Base-by-base conservation (phyloP, 2,329 filamentous ascomycete genomes). In the Claviceps sorghi region DNA sequence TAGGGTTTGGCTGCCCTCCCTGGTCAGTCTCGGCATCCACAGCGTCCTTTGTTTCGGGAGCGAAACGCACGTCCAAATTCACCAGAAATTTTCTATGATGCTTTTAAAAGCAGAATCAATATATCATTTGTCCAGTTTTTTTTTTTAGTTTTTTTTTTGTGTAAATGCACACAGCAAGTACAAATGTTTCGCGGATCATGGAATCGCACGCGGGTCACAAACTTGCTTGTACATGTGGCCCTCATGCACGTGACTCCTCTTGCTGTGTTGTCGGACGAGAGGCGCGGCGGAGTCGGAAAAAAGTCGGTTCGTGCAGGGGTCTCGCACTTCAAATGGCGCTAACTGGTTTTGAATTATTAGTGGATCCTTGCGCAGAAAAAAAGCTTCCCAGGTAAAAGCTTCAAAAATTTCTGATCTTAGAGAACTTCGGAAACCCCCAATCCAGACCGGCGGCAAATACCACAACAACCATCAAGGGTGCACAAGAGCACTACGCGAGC, bases 1-100 rank as follows among this genome's bases (percentile, higher is more conserved):
- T 71, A 71, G 69, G 69, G 69, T 61, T 70, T 61, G 56, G 43
- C 64, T 69, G 65, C 69, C 69, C 69, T 71, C 59, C 53, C 57
- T 48, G 29, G 19, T 53, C 47, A 49, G 42, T 42, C 32, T 34
- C 15, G 4, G 17, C 44, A 34, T 51, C 22, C 34, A 51, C 36
- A 52, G 50, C 44, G 42, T 48, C 15, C 10, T 40, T 21, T 48
- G n/a, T 42, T 51, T 5, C 17, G 17, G 8, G 34, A 49, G 15
- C 22, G 26, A 41, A 15, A 22, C 10, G 38, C 36, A 40, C 11
- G 26, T 38, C 17, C 17, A 45, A 45, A 38, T 41, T 44, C 26
- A 43, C 38, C 29, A 50, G 4, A 26, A 34, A 34, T 9, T 34
- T 34, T 9, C 11, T 9, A 11, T 34, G 11, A 34, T 9, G 32